Conservation (phyloP, 2,329 filamentous ascomycete genomes). For the Beauveria bassiana region DNA sequence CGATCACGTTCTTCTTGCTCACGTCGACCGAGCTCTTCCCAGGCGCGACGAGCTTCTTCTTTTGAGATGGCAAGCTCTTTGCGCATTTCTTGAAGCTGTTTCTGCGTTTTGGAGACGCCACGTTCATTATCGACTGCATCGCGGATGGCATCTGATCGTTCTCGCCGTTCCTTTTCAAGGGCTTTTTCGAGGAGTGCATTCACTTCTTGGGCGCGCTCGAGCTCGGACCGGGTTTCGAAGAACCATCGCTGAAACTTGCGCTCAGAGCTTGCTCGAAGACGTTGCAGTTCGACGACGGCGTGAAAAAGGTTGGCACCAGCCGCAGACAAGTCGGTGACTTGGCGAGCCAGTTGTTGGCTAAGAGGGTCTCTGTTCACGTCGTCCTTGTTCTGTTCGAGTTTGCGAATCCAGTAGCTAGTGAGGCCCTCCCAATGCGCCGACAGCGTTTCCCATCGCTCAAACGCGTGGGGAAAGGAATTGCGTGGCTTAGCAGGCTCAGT, state of each 20-base stretch:
- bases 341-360: slow-evolving; percentile 79
- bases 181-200: slow-evolving; percentile 71
- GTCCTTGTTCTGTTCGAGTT: slow-evolving; percentile 81
- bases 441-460: slow-evolving; percentile 93
- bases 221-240: slow-evolving; percentile 83
- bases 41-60: slow-evolving; percentile 88
- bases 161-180: slow-evolving; percentile 66
- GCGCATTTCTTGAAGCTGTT: slow-evolving; percentile 80
- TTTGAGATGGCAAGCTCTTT: slow-evolving; percentile 92
- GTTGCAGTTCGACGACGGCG: slow-evolving; percentile 91
- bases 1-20: slow-evolving; percentile 91
- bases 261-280: slow-evolving; percentile 88
- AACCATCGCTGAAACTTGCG: slow-evolving; percentile 99
- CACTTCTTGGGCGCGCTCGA: slow-evolving; percentile 76
- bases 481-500: slow-evolving; percentile 34
- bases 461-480: slow-evolving; percentile 87
- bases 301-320: slow-evolving; percentile 96
- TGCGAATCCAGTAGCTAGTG: slow-evolving; percentile 93
- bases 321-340: slow-evolving; percentile 94
- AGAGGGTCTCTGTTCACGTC: slow-evolving; percentile 77
- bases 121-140: slow-evolving; percentile 59
- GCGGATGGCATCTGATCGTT: slow-evolving; percentile 58
- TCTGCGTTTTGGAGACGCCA: slow-evolving; percentile 68
- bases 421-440: slow-evolving; percentile 98
- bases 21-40: slow-evolving; percentile 90